Evolutionary conservation across 345 rosid species (phyloP).

Genomic region (Corchorus olitorius): DNA sequence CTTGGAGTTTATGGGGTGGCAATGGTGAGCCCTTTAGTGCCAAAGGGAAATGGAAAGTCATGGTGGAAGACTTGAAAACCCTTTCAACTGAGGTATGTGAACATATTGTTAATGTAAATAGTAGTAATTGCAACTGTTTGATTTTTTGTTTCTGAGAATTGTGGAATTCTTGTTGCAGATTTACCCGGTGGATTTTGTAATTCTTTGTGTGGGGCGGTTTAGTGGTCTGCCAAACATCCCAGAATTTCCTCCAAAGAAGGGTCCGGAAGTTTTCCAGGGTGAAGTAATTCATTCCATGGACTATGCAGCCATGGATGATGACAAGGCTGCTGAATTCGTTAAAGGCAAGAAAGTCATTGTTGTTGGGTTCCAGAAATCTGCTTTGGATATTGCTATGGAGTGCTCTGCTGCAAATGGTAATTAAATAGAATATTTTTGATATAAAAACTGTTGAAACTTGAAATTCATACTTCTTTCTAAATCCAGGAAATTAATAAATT

Average conservation of each 20-base stretch:
- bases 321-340: slow-evolving; percentile 12
- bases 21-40: slow-evolving; percentile 27
- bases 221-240: slow-evolving; percentile 24
- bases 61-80: slow-evolving; percentile 19
- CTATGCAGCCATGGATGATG: slow-evolving; percentile 20
- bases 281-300: slow-evolving; percentile 22
- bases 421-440: neutral
- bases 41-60: slow-evolving; percentile 27
- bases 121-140: no score
- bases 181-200: slow-evolving; percentile 18
- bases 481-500: neutral
- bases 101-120: no score
- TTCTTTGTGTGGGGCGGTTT: slow-evolving; percentile 21
- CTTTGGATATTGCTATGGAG: slow-evolving; percentile 20
- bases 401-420: slow-evolving; percentile 8
- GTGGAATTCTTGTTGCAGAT: neutral
- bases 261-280: slow-evolving; percentile 17
- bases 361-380: slow-evolving; percentile 23
- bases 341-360: slow-evolving; percentile 17
- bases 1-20: slow-evolving; percentile 36
- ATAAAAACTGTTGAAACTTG: neutral
- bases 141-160: neutral
- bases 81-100: slow-evolving; percentile 15
- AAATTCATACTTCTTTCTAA: neutral
- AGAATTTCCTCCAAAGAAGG: slow-evolving; percentile 6